Base-by-base conservation (phyloP, 2,329 filamentous ascomycete species). In the Microascus cirrosus region DNA sequence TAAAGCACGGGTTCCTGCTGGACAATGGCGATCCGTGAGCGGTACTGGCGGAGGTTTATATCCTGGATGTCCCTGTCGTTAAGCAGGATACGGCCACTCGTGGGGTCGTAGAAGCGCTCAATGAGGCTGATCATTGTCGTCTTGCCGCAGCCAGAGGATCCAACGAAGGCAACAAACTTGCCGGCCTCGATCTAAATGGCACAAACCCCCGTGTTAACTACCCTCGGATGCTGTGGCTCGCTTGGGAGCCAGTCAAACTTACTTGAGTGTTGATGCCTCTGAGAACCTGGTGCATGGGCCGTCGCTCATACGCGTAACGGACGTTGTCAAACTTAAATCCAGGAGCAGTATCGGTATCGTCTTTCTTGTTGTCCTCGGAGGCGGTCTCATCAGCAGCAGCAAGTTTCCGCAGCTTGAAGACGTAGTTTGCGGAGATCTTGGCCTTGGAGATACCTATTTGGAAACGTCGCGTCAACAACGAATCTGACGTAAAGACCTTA, bases 81-180 rank as follows among this genome's bases (percentile, higher is more conserved):
- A 36, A 63, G 62, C 6, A 59, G 58, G 13, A 74, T 59, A 15
- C 56, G 48, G 15, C 72, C 71, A 0, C 62, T 61, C 0, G 60
- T 67, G 39, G 69, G 70, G n/a, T 73, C 70, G 61, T 75, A 74
- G 61, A 76, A 77, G 18, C 76, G 70, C 62, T 79, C 70, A 0
- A 80, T 66, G 10, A 79, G 67, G 8, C 76, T 74, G 55, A 87
- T 74, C 58, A 82, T 79, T 2, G 82, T 84, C 0, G 78, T 82
- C 63, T 85, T 85, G 0, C 81, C 81, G 61, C 79, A 82, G 10
- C 81, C 81, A 0, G 77, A 82, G 1, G 79, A 73, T 6, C 81
- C 80, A 0, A 84, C 80, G 11, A 83, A 73, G 2, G 80, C 81
- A 1, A 79, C 69, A 62, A 77, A 81, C 61, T 76, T 72, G 10